Evolutionary conservation across 108 stramenopile species (phyloP).

Genomic region (Licmophora abbreviata): DNA sequence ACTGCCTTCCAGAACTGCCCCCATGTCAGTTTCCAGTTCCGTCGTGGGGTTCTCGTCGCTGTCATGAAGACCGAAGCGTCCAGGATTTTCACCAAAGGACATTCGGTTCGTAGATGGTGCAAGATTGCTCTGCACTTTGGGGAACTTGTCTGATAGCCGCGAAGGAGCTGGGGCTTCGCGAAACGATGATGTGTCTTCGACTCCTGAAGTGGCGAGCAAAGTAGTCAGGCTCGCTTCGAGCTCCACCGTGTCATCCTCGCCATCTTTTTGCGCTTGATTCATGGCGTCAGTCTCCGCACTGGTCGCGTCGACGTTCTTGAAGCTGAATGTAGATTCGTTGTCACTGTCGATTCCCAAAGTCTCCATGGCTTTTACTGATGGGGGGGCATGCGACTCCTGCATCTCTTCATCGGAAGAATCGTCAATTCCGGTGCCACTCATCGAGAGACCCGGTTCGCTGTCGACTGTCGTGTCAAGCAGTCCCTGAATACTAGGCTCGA

Average conservation of each 20-base stretch:
- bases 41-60: conserved; percentile 1
- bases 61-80: background rate
- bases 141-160: background rate
- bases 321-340: too few species aligned
- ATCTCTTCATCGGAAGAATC: too few species aligned
- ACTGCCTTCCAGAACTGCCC: conserved; percentile 4
- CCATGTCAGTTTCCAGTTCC: conserved; percentile 14
- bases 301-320: too few species aligned
- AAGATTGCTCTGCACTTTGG: conserved; percentile 1
- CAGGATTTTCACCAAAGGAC: conserved; percentile 1
- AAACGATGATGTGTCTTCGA: conserved; percentile 18
- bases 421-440: background rate
- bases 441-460: too few species aligned
- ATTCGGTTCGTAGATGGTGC: conserved; percentile 1
- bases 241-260: conserved; percentile 17
- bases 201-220: conserved; percentile 20
- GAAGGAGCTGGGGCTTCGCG: conserved; percentile 4
- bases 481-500: conserved; percentile 1
- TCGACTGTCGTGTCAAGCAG: conserved; percentile 1
- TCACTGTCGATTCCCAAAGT: too few species aligned
- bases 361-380: too few species aligned
- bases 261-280: background rate
- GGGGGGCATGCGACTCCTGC: too few species aligned
- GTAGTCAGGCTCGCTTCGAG: conserved; percentile 16
- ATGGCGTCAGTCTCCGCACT: background rate